Base-by-base conservation (phyloP, 345 rosid species). In the Lepidium didymum region DNA sequence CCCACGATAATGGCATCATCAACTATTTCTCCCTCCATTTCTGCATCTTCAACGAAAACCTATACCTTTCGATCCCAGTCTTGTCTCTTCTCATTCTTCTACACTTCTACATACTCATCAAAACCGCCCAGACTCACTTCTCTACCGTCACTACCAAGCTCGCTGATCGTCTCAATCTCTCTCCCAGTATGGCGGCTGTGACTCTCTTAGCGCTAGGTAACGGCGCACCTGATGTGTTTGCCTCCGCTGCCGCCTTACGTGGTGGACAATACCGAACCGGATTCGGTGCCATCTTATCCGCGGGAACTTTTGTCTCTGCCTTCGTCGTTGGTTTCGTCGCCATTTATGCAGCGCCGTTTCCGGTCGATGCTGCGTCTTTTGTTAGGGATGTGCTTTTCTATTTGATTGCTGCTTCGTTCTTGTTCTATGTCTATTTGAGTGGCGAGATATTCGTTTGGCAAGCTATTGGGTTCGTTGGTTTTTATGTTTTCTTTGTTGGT, bases 391-490 rank as follows among this genome's bases (percentile, higher is more conserved):
- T 88, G 68, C 77, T 83, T 51, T 93, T 93, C 72, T 93, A 93
- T 67, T 25, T 90, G 70, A 59, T 89, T 3, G 92, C 82, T 5
- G 94, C 89, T 18, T 72, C 83, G 67, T 87, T 85, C 65, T 61
- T 90, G 83, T 93, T 93, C 73, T 87, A 77, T 81, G 95, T 94
- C 10, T 94, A 90, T 60, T 72, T 91, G 89, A 94, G 99, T 74
- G 97, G 97, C 12, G 98, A 94, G 85, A 94, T 91, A 8, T 88
- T 83, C 29, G 76, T 91, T 49, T 91, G 99, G 96, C 99, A 94
- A 77, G 92, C 99, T 15, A 64, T 83, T 56, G 96, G 92, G 11
- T 90, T 90, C 67, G 94, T 90, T 37, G 92, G 86, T 60, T 88
- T 88, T 70, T 93, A 90, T 58, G 43, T 82, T 31, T 93, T 93